Conservation (phyloP, 345 rosid genomes). For the Eucalyptus sp. region DNA sequence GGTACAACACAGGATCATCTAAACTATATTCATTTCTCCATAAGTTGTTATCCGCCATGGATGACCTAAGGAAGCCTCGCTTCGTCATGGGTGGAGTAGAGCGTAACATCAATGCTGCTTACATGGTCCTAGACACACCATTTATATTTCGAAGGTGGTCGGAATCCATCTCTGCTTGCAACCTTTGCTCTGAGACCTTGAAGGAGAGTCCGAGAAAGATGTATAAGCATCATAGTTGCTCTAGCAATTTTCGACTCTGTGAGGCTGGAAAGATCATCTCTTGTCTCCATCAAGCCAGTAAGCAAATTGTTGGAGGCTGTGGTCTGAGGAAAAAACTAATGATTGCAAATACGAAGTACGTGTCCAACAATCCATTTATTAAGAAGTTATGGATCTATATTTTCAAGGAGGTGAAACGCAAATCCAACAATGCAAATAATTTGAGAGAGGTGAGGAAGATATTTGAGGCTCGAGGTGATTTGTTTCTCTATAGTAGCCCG, state of each 20-base stretch:
- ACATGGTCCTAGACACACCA: not conserved
- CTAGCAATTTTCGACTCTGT: not conserved
- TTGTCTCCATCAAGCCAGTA: not conserved
- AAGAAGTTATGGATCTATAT: not conserved
- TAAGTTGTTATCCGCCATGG: not conserved
- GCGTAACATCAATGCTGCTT: not conserved
- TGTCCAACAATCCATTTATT: not conserved
- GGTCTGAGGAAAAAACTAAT: not conserved
- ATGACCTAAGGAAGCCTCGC: not conserved
- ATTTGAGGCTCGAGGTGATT: not conserved
- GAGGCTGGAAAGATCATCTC: not conserved
- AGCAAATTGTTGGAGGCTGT: too few species aligned
- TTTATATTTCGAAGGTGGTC: not conserved
- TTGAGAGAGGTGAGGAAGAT: not conserved
- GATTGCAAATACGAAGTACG: not conserved
- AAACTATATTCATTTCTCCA: not conserved
- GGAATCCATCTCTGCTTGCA: not conserved
- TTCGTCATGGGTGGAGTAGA: not conserved
- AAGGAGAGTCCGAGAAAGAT: not conserved
- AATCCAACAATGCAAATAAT: not conserved
- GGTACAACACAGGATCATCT: not conserved
- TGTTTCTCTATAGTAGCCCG: too few species aligned
- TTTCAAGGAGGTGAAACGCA: not conserved
- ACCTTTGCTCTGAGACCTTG: not conserved
- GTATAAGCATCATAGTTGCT: too few species aligned